Percentiles rank a stretch among this genome's conserved stretches.
Conservation (phyloP, 2,329 filamentous ascomycete genomes). For the Fusarium clavum region DNA sequence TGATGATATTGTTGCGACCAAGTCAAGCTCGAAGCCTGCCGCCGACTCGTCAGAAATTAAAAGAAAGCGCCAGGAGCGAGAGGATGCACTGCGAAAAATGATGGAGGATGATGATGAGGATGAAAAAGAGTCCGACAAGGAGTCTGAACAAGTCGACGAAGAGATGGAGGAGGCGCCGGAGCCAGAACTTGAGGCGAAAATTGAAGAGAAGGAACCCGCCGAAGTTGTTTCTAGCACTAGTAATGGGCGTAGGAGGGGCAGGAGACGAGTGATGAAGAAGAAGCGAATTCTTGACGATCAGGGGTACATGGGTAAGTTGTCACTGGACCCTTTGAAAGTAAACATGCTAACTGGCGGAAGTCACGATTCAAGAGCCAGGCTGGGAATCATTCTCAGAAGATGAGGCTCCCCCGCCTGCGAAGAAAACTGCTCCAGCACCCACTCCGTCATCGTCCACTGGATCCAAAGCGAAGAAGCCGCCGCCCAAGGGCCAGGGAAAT, state of each 20-base stretch:
- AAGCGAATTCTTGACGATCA: conserved; percentile 88
- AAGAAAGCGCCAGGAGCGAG: conserved; percentile 52
- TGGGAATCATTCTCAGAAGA: conserved; percentile 98
- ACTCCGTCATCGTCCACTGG: conserved; percentile 59
- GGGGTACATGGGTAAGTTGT: conserved; percentile 81
- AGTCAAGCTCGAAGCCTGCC: conserved; percentile 37
- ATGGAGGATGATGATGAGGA: conserved; percentile 71
- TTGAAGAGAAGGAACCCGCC: conserved; percentile 58
- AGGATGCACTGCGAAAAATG: conserved; percentile 56
- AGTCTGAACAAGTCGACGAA: conserved; percentile 54
- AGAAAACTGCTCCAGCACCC: conserved; percentile 64
- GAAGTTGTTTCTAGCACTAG: conserved; percentile 65
- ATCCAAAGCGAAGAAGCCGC: conserved; percentile 66
- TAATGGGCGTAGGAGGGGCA: conserved; percentile 78
- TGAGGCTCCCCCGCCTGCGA: conserved; percentile 68
- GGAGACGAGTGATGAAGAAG: conserved; percentile 86
- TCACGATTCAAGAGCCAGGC: conserved; percentile 83
- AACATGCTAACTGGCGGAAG: conserved; percentile 57
- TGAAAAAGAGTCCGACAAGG: conserved; percentile 59
- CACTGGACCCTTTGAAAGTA: background rate
- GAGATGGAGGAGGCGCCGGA: conserved; percentile 56
- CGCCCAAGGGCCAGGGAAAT: conserved; percentile 76
- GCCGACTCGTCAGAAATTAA: conserved; percentile 43
- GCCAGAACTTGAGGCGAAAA: conserved; percentile 52
- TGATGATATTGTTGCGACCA: conserved; percentile 48